A percentile compares a stretch with the other conserved stretches of the same genome.
phyloP scores from a whole-genome alignment of 495 filamentous ascomycete species.

The Aspergillus heteromorphus region DNA sequence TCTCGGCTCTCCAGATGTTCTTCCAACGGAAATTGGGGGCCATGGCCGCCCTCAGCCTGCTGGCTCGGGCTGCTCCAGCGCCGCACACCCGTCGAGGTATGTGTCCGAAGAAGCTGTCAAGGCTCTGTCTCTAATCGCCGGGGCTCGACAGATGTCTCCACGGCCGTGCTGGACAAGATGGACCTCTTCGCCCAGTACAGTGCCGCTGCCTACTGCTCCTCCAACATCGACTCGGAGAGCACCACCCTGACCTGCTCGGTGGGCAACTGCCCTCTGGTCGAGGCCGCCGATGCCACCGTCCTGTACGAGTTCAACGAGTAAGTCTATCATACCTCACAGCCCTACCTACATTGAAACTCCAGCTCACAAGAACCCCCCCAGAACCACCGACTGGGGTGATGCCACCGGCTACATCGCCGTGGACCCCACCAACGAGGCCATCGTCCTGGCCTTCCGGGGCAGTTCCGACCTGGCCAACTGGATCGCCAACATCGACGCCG shows the following conservation, averaged over 20 bases:
- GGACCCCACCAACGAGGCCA: constrained; percentile 52
- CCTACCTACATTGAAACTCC: neutral
- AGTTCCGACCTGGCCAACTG: constrained; percentile 55
- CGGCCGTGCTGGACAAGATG: constrained; percentile 31
- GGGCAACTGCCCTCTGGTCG: constrained; percentile 52
- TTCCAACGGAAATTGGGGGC: neutral
- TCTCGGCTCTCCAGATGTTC: neutral
- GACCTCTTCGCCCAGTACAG: constrained; percentile 60
- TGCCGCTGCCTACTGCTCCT: constrained; percentile 58
- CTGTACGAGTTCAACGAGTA: constrained; percentile 54
- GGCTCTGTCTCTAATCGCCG: no score
- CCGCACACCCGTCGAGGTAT: neutral
- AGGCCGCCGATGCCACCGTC: constrained; percentile 45
- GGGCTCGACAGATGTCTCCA: neutral
- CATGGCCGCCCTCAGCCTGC: neutral
- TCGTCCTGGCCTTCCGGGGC: constrained; percentile 63
- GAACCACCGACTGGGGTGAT: constrained; percentile 46
- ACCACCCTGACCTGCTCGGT: constrained; percentile 46
- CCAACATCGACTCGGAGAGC: constrained; percentile 29
- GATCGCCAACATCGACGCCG: constrained; percentile 49
- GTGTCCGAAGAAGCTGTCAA: no score
- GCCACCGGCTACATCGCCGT: constrained; percentile 58
- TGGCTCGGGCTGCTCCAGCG: constrained; percentile 2
- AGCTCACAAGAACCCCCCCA: constrained; percentile 18
- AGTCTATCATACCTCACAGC: neutral